Evolutionary conservation across 2,329 filamentous ascomycete genomes (phyloP).

Genomic region (Zasmidium cellare): DNA sequence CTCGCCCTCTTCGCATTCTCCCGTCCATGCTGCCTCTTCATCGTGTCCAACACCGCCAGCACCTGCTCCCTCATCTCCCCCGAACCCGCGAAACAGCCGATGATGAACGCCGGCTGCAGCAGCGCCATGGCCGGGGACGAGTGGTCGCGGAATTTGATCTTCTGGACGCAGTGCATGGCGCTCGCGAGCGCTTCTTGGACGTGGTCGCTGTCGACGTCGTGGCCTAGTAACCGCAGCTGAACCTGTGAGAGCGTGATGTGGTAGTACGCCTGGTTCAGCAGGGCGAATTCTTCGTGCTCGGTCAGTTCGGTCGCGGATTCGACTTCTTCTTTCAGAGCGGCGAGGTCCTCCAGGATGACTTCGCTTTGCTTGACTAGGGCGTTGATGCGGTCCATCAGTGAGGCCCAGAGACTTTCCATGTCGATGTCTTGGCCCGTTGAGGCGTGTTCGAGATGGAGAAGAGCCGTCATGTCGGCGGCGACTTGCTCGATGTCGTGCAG

Average conservation of each 20-base stretch:
- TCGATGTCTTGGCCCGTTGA: not conserved
- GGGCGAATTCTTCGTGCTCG: not conserved
- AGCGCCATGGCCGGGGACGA: not conserved
- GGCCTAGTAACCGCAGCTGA: not conserved
- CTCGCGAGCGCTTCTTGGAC: not conserved
- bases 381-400: not conserved
- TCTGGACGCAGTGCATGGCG: not conserved
- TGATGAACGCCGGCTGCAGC: not conserved
- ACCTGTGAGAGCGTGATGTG: not conserved
- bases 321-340: not conserved
- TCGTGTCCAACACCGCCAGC: not conserved
- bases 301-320: not conserved
- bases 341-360: not conserved
- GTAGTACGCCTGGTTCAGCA: not conserved
- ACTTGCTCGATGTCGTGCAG: not conserved
- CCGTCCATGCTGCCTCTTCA: not conserved
- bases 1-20: not conserved
- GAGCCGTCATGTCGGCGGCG: not conserved
- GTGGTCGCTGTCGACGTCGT: not conserved
- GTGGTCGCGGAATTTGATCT: not conserved
- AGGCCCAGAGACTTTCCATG: not conserved
- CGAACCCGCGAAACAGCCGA: not conserved
- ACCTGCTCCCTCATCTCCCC: not conserved
- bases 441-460: not conserved
- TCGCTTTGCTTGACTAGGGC: not conserved